phyloP scores from a whole-genome alignment of 768 basidiomycete genomes.

The Dioszegia hungarica region DNA sequence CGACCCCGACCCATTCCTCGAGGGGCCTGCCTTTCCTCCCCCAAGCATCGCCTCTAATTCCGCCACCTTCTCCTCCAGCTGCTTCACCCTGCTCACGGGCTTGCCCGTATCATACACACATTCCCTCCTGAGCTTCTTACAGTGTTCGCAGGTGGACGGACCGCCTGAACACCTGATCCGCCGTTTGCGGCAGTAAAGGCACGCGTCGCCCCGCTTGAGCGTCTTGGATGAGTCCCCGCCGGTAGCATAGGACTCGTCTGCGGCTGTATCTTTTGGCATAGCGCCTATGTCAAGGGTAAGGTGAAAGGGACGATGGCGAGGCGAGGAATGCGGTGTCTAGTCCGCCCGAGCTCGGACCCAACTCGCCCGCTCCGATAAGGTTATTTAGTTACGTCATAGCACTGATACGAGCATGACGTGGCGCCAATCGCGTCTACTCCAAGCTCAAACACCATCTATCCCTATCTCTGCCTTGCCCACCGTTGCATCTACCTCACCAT shows the following conservation, averaged over 20 bases:
- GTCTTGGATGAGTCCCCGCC: slow-evolving; percentile 6
- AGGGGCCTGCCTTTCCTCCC: neutral
- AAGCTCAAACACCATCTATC: no score
- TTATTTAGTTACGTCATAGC: no score
- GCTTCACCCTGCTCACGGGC: slow-evolving; percentile 39
- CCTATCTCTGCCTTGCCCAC: no score
- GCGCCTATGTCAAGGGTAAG: neutral
- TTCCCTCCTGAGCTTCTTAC: slow-evolving; percentile 28
- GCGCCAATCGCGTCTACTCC: neutral
- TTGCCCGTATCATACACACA: slow-evolving; percentile 42
- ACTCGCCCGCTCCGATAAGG: no score
- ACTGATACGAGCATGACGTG: neutral
- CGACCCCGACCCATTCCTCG: neutral
- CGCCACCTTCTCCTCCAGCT: slow-evolving; percentile 42
- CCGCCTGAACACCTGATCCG: slow-evolving; percentile 34
- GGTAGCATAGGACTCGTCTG: neutral
- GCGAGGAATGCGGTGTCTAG: neutral
- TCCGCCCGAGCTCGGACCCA: no score
- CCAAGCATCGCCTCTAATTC: slow-evolving; percentile 28
- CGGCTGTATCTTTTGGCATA: neutral
- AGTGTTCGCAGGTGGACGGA: slow-evolving; percentile 37
- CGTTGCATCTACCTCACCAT: slow-evolving; percentile 26
- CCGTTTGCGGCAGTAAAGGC: slow-evolving; percentile 39
- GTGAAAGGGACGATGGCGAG: no score
- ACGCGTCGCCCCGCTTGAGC: slow-evolving; percentile 38